Base-by-base conservation (phyloP, 495 filamentous ascomycete genomes). In the Tuber microsphaerosporum region DNA sequence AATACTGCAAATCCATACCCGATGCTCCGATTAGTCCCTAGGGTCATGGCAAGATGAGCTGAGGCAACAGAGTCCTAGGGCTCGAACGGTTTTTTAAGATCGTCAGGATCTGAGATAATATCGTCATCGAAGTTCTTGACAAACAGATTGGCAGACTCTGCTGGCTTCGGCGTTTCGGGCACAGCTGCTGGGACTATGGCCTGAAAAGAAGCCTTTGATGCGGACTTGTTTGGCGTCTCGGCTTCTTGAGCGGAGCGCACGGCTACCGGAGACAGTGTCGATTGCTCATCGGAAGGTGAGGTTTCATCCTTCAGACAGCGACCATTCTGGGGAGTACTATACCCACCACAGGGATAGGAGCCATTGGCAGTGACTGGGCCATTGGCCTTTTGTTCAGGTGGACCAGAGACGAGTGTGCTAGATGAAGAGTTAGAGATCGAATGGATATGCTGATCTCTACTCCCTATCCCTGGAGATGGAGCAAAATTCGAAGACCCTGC, bases 1-100 rank as follows among this genome's bases (percentile, higher is more conserved):
- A 90, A 99, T 88, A 97, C 97, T 85, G 98, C 95, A 83, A 99
- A 99, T 76, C 95, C 95, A 85, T 97, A 98, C 43, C 95, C 95
- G 81, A 94, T 94, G 87, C 91, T 94, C 89, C 97, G 97, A 83
- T 92, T 92, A 56, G 84, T 85, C 75, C 96, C 92, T 75, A 87
- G 85, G 82, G 97, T 94, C 80, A 91, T 92, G 82, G 94, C 93
- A 75, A 99, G 88, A 65, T 94, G 93, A 51, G 96, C 94, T 43
- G 96, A 98, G 69, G 94, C 97, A 80, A 99, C 92, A 22, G 94
- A 92, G 81, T 96, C 95, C 81, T 88, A 97, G 84, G 89, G 89
- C 88, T 93, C 91, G 83, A 99, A 98, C 69, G 97, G 87, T 43
- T 84, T 85, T 73, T 86, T 86, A 34, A 90, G 81, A 37, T 89